These are phyloP conservation scores for Colletotrichum lupini DNA, from an alignment of 2,329 filamentous ascomycete species.

Conservation along the genomic window DNA sequence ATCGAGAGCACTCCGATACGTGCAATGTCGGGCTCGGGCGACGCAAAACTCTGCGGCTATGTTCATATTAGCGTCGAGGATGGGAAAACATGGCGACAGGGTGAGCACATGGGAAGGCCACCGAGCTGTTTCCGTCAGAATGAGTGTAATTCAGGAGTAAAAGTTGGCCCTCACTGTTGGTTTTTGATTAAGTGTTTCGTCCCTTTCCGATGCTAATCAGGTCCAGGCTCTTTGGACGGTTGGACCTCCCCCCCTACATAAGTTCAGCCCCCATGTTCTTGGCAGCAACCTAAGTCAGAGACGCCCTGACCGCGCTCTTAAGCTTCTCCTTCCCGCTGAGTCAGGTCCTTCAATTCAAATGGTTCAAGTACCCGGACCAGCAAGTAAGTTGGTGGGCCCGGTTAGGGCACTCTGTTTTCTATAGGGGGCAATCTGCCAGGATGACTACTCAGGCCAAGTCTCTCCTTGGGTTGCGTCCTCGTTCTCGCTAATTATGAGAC, in stretches of 20 bases:
- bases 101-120: neutral
- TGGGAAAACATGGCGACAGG: neutral
- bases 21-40: neutral
- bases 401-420: neutral
- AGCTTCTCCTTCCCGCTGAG: neutral
- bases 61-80: neutral
- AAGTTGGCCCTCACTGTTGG: neutral
- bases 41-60: neutral
- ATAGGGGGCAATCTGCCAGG: neutral
- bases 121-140: neutral
- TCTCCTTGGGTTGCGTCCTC: neutral
- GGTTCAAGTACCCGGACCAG: neutral
- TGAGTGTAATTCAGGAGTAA: neutral
- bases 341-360: neutral
- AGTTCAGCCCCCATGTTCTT: neutral
- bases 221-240: neutral
- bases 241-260: neutral
- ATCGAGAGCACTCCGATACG: neutral
- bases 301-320: neutral
- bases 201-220: neutral
- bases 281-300: neutral
- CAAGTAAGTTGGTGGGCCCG: neutral
- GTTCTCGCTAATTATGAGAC: neutral
- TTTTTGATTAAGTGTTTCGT: neutral
- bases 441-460: neutral